These are phyloP conservation scores for Cryptococcus maquisensis DNA, from an alignment of 1,284 basidiomycete species.

Conservation along the genomic window DNA sequence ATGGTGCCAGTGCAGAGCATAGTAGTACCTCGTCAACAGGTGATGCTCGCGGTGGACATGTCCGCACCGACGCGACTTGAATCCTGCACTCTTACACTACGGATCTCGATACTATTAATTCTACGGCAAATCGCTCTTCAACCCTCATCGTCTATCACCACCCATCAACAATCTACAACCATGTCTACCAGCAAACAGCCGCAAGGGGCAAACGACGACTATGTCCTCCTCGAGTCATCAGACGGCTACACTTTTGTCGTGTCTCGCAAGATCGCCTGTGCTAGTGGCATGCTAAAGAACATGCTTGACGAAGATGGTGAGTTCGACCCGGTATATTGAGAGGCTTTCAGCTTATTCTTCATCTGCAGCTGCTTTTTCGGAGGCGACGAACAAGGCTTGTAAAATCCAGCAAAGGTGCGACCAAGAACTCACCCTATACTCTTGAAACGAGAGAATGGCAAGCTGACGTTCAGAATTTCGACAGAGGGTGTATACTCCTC, in stretches of 20 bases:
- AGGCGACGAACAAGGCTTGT: constrained; percentile 46
- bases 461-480: not conserved
- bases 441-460: not conserved
- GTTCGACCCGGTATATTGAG: not conserved
- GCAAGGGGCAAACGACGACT: constrained; percentile 23
- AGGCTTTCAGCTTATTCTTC: not conserved
- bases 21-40: not conserved
- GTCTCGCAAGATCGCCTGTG: constrained; percentile 39
- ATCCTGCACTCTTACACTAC: not conserved
- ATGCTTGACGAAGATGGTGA: constrained; percentile 48
- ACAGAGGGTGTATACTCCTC: constrained; percentile 52
- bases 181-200: not conserved
- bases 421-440: not conserved
- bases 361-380: constrained; percentile 44
- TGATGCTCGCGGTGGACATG: not conserved
- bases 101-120: not conserved
- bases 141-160: not conserved
- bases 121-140: not conserved
- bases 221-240: constrained; percentile 42
- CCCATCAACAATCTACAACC: too few relatives aligned
- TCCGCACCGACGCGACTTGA: not conserved
- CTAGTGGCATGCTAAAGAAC: constrained; percentile 45
- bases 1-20: not conserved
- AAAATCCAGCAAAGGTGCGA: constrained; percentile 48
- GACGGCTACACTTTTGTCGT: constrained; percentile 48